Percentiles rank a stretch among this genome's conserved stretches.
phyloP scores from a whole-genome alignment of 108 stramenopile species.

The Cyclotella baltica region DNA sequence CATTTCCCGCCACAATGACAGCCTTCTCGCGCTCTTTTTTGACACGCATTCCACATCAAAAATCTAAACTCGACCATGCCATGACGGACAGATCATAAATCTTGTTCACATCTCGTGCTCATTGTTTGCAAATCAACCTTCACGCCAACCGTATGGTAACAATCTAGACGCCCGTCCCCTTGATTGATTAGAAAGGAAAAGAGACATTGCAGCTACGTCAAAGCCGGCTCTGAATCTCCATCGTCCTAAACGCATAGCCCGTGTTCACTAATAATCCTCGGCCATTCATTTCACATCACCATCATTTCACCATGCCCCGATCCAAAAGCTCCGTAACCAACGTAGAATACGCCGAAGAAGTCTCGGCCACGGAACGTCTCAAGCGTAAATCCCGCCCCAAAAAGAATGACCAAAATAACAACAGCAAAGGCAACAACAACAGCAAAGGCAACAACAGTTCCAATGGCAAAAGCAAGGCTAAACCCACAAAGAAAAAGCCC shows the following conservation, averaged over 20 bases:
- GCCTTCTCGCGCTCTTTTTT: neutral
- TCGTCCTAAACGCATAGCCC: too few species aligned
- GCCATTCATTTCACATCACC: neutral
- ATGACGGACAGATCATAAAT: too few species aligned
- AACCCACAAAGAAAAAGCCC: constrained; percentile 22
- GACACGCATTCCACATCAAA: too few species aligned
- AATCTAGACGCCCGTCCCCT: too few species aligned
- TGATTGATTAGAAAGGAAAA: too few species aligned
- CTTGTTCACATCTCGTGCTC: neutral
- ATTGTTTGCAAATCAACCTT: neutral
- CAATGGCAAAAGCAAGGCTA: neutral
- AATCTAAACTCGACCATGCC: neutral
- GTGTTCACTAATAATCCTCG: neutral
- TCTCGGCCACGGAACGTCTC: neutral
- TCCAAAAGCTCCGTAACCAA: neutral
- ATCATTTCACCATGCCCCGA: neutral
- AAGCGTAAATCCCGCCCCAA: neutral
- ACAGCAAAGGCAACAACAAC: neutral
- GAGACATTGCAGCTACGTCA: too few species aligned
- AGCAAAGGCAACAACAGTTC: neutral
- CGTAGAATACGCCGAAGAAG: constrained; percentile 11
- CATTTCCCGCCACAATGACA: constrained; percentile 1
- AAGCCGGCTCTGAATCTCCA: too few species aligned
- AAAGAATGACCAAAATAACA: neutral
- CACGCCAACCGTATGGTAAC: neutral